phyloP scores from a whole-genome alignment of 106 monocot species.

The Cymbidium sinense region DNA sequence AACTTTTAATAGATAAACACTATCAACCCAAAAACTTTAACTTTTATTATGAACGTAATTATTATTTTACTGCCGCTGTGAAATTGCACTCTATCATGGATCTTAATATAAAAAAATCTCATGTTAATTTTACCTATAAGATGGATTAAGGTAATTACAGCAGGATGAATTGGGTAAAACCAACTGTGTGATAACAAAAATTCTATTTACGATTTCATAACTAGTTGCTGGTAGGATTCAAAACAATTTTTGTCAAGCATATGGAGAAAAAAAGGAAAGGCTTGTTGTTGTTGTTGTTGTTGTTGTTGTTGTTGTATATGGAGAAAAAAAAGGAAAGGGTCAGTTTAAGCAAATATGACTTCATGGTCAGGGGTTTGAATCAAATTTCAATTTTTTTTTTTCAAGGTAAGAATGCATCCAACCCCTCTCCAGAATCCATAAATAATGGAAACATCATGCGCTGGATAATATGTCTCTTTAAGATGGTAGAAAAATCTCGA shows the following conservation, averaged over 20 bases:
- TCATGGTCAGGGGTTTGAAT: neutral
- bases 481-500: neutral
- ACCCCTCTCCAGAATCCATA: neutral
- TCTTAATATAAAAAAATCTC: too few species aligned
- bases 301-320: too few species aligned
- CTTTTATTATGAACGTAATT: too few species aligned
- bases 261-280: too few species aligned
- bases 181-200: neutral
- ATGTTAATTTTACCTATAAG: too few species aligned
- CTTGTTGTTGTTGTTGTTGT: too few species aligned
- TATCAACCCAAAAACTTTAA: too few species aligned
- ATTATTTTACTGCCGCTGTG: too few species aligned
- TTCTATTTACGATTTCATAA: neutral
- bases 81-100: too few species aligned
- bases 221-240: neutral
- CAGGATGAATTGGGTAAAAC: neutral
- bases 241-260: neutral
- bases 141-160: too few species aligned
- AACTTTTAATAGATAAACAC: too few species aligned
- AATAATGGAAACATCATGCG: neutral
- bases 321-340: too few species aligned
- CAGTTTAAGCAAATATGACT: neutral
- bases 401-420: neutral
- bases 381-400: neutral
- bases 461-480: neutral